Conservation (phyloP, 495 filamentous ascomycete genomes). For the Cercophora newfieldiana region DNA sequence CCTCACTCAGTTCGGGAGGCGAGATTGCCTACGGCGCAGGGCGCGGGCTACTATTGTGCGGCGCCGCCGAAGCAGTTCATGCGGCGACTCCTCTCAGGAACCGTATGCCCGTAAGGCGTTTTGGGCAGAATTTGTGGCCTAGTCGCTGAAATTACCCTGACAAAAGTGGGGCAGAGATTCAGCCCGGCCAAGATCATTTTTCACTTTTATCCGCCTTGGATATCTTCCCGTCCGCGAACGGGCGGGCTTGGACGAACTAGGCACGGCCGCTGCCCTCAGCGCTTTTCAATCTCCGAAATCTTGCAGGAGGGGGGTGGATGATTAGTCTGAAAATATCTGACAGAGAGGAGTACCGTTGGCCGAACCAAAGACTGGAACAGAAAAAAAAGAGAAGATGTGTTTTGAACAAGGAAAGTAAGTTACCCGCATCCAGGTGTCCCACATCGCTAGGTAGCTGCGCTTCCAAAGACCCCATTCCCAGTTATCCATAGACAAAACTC, state of each 20-base stretch:
- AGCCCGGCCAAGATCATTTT: background rate
- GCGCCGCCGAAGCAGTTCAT: background rate
- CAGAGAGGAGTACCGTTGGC: background rate
- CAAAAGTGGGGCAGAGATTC: background rate
- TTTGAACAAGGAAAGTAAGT: background rate
- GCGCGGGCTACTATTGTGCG: conserved; percentile 1
- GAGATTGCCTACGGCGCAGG: conserved; percentile 2
- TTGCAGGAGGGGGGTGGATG: background rate
- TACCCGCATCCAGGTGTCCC: too few relatives aligned
- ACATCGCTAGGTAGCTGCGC: too few relatives aligned
- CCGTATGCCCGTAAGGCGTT: background rate
- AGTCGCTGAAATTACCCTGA: background rate
- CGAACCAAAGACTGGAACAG: background rate
- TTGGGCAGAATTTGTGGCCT: background rate
- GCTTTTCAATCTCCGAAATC: conserved; percentile 2
- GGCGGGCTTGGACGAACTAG: background rate
- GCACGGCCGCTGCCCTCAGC: background rate
- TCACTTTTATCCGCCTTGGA: background rate
- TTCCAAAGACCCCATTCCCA: too few relatives aligned
- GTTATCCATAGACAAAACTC: too few relatives aligned
- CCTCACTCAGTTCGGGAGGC: background rate
- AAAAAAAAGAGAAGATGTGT: background rate
- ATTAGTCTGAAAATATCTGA: conserved; percentile 3
- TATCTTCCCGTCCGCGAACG: background rate
- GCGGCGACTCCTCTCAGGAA: background rate